These are phyloP conservation scores for Cordyceps militaris DNA, from an alignment of 2,329 filamentous ascomycete species.

Conservation along the genomic window DNA sequence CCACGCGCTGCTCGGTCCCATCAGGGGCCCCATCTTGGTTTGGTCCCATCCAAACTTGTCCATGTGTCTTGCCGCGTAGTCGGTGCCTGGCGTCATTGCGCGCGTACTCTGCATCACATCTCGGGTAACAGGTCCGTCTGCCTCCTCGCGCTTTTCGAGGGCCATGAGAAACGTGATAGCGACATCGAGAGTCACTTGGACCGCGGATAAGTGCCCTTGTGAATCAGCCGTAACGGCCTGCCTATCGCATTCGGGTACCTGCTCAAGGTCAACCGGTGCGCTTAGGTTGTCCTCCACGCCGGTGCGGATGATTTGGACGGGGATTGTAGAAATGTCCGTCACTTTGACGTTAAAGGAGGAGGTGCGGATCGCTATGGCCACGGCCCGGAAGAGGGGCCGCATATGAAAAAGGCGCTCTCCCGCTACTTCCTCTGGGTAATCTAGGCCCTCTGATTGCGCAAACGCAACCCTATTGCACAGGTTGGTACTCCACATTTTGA, in stretches of 20 bases:
- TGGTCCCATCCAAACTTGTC: not conserved
- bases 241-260: not conserved
- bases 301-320: not conserved
- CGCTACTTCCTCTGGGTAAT: not conserved
- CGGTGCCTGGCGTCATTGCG: rapidly evolving
- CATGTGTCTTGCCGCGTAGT: not conserved
- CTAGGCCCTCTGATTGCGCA: not conserved
- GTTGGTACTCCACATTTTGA: not conserved
- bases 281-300: not conserved
- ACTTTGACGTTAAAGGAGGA: not conserved
- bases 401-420: not conserved
- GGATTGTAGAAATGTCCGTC: not conserved
- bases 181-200: not conserved
- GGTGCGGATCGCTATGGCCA: not conserved
- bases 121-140: not conserved
- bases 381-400: not conserved
- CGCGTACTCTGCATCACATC: not conserved
- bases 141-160: not conserved
- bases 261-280: not conserved
- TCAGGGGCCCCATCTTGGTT: not conserved
- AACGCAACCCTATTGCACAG: not conserved
- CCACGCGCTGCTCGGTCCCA: not conserved
- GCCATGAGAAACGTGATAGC: not conserved
- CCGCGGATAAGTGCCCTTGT: not conserved
- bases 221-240: not conserved